A percentile compares a stretch with the other conserved stretches of the same genome.
phyloP scores from a whole-genome alignment of 176 grass and related monocot species.

The Ampelocalamus luodianensis region DNA sequence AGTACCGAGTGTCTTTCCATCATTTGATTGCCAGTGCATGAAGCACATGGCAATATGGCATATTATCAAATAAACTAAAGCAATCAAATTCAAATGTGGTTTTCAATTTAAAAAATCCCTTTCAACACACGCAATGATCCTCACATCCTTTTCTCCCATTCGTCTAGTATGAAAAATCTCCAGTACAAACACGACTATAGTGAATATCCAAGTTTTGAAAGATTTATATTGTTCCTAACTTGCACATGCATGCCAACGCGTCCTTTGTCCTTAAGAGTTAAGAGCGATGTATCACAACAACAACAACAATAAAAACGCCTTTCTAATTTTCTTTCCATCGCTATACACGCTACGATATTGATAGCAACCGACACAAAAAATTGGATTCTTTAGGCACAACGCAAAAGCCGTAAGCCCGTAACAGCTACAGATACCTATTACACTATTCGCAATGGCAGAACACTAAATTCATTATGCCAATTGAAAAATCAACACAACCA shows the following conservation, averaged over 20 bases:
- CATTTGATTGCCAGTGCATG: slow-evolving; percentile 23
- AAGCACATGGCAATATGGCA: slow-evolving; percentile 26
- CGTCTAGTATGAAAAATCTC: slow-evolving; percentile 14
- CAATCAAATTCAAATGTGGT: background rate
- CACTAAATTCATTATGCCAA: background rate
- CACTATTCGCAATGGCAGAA: background rate
- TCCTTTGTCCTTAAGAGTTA: background rate
- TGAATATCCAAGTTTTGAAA: background rate
- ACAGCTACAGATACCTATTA: slow-evolving; percentile 22
- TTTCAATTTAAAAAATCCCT: background rate
- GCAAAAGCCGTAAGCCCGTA: background rate
- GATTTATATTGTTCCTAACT: slow-evolving; percentile 1
- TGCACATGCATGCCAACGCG: background rate
- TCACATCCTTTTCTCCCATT: slow-evolving; percentile 1
- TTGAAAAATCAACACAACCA: slow-evolving; percentile 1
- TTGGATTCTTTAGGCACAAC: background rate
- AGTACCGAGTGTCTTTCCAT: background rate
- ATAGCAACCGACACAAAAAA: background rate
- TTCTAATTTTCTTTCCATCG: background rate
- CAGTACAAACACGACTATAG: background rate
- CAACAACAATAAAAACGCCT: background rate
- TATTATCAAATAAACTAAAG: slow-evolving; percentile 31
- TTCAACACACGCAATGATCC: slow-evolving; percentile 13
- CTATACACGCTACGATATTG: background rate
- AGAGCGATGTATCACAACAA: background rate